Conservation (phyloP, 2,329 filamentous ascomycete genomes). For the Hypomyces rosellus region DNA sequence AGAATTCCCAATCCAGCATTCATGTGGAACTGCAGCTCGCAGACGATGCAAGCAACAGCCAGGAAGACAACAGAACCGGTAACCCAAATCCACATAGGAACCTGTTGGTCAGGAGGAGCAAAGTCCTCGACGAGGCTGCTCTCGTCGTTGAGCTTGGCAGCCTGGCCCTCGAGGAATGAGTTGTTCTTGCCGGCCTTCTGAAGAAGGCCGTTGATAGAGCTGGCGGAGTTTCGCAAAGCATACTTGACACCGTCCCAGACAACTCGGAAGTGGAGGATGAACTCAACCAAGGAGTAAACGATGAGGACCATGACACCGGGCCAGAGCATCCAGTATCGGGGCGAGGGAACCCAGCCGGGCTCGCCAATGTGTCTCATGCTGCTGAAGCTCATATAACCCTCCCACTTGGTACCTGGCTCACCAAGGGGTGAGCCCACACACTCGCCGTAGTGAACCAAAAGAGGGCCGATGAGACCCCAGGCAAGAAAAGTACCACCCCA, state of each 20-base stretch:
- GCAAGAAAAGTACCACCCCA: slow-evolving; percentile 49
- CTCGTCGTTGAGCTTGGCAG: slow-evolving; percentile 26
- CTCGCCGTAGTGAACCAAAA: slow-evolving; percentile 44
- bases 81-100: slow-evolving; percentile 49
- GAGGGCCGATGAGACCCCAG: slow-evolving; percentile 46
- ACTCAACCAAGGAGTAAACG: slow-evolving; percentile 35
- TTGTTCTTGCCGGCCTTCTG: slow-evolving; percentile 26
- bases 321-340: slow-evolving; percentile 39
- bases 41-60: slow-evolving; percentile 46
- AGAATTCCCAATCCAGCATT: slow-evolving; percentile 50
- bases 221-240: slow-evolving; percentile 24
- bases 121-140: slow-evolving; percentile 33
- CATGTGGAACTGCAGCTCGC: slow-evolving; percentile 47
- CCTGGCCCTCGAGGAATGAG: slow-evolving; percentile 30
- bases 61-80: slow-evolving; percentile 41
- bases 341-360: slow-evolving; percentile 27
- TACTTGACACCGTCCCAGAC: slow-evolving; percentile 30
- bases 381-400: slow-evolving; percentile 23
- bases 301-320: slow-evolving; percentile 39
- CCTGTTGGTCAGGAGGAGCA: slow-evolving; percentile 37
- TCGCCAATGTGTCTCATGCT: slow-evolving; percentile 23
- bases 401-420: slow-evolving; percentile 24
- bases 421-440: slow-evolving; percentile 37
- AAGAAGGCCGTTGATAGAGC: slow-evolving; percentile 25
- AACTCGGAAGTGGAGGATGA: slow-evolving; percentile 33